A percentile compares a stretch with the other conserved stretches of the same genome.
Conservation (phyloP, 140 eudicot genomes). For the Flaveria floridana region DNA sequence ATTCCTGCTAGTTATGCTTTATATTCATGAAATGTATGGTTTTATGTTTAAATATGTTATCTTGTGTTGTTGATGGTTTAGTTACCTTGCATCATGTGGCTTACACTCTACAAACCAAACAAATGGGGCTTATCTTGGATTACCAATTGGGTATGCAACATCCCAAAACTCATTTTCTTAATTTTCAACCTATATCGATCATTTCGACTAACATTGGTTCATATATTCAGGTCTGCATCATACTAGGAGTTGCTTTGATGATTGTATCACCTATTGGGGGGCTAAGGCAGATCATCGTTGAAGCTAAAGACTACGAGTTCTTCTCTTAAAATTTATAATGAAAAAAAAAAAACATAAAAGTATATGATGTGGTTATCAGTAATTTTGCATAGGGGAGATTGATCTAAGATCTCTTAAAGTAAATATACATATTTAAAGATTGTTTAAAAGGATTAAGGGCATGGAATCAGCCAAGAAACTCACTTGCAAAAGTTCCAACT, state of each 20-base stretch:
- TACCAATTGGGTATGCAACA: constrained; percentile 54
- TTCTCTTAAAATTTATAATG: constrained; percentile 35
- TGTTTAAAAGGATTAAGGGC: constrained; percentile 20
- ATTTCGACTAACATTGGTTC: background rate
- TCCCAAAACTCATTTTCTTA: background rate
- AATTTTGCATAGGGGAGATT: constrained; percentile 9
- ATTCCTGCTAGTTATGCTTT: background rate
- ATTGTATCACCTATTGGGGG: constrained; percentile 67
- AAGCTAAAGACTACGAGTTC: constrained; percentile 53
- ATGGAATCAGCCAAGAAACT: constrained; percentile 31
- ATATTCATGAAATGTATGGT: background rate
- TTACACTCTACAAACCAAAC: constrained; percentile 59
- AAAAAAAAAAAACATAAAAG: background rate
- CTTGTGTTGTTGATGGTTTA: constrained; percentile 20
- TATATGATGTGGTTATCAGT: constrained; percentile 2
- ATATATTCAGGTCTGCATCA: constrained; percentile 46
- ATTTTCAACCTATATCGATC: background rate
- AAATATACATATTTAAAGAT: constrained; percentile 17
- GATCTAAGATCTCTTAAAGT: background rate
- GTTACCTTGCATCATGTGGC: constrained; percentile 82
- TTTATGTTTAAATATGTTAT: background rate
- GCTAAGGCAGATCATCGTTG: constrained; percentile 50
- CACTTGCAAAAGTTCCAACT: constrained; percentile 22
- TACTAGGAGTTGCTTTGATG: constrained; percentile 48
- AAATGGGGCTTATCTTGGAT: constrained; percentile 58